phyloP scores from a whole-genome alignment of 306 rosid genomes.

The Arachis hypogaea region DNA sequence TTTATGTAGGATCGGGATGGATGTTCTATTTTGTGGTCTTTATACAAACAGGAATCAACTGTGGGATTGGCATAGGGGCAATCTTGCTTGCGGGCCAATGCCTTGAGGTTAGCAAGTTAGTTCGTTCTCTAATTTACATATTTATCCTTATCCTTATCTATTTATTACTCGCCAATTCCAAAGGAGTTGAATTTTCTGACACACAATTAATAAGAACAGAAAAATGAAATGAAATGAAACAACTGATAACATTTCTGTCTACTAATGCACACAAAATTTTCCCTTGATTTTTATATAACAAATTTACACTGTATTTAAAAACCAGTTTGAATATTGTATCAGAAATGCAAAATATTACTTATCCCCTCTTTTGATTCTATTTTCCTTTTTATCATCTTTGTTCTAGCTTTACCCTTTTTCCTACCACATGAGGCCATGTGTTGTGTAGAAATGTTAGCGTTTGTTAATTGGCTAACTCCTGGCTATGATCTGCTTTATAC shows the following conservation, averaged over 20 bases:
- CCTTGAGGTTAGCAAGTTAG: constrained; percentile 66
- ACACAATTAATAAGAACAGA: too few relatives aligned
- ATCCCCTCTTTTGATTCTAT: neutral
- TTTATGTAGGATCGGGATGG: constrained; percentile 73
- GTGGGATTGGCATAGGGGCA: constrained; percentile 75
- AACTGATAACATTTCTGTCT: too few relatives aligned
- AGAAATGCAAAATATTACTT: neutral
- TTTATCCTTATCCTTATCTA: neutral
- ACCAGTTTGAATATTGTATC: neutral
- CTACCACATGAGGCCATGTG: neutral
- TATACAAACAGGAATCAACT: constrained; percentile 76
- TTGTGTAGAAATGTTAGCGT: neutral
- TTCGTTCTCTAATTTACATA: neutral
- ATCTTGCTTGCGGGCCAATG: constrained; percentile 71
- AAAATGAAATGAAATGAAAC: too few relatives aligned
- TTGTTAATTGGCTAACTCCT: neutral
- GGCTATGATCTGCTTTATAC: neutral
- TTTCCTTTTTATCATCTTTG: neutral
- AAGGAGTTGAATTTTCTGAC: too few relatives aligned
- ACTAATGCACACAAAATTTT: too few relatives aligned
- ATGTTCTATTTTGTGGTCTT: constrained; percentile 75
- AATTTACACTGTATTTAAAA: too few relatives aligned
- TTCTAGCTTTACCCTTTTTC: neutral
- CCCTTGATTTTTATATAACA: too few relatives aligned
- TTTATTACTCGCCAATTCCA: neutral